These are phyloP conservation scores for Candida manassasensis DNA, from an alignment of 805 yeast genomes.

Conservation along the genomic window DNA sequence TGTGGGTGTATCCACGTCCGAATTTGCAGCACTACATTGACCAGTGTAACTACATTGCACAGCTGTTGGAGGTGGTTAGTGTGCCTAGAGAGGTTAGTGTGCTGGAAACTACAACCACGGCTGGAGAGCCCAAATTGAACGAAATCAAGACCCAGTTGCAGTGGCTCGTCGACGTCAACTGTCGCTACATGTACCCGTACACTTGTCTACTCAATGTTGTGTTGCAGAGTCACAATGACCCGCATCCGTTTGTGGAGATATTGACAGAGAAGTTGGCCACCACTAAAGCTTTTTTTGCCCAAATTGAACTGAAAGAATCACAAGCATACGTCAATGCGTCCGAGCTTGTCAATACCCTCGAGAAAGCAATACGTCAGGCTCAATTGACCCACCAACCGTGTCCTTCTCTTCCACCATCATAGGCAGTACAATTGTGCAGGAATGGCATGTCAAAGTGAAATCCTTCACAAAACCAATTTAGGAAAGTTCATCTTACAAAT, in stretches of 20 bases:
- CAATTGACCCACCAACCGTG: too few relatives aligned
- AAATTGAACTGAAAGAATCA: neutral
- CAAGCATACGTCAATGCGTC: neutral
- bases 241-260: neutral
- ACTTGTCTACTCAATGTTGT: neutral
- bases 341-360: neutral
- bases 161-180: slow-evolving; percentile 6
- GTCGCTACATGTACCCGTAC: slow-evolving; percentile 2
- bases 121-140: neutral
- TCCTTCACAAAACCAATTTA: too few relatives aligned
- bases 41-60: slow-evolving; percentile 8
- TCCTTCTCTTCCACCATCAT: too few relatives aligned
- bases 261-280: neutral
- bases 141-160: neutral
- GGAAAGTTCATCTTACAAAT: too few relatives aligned
- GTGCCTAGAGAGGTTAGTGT: too few relatives aligned
- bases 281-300: neutral
- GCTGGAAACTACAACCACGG: too few relatives aligned
- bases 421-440: too few relatives aligned
- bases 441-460: too few relatives aligned
- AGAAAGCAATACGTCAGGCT: too few relatives aligned
- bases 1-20: neutral
- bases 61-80: slow-evolving; percentile 1
- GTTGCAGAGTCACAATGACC: too few relatives aligned
- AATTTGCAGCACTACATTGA: slow-evolving; percentile 2